phyloP scores from a whole-genome alignment of 2,329 filamentous ascomycete species.

The Colletotrichum eleusines region DNA sequence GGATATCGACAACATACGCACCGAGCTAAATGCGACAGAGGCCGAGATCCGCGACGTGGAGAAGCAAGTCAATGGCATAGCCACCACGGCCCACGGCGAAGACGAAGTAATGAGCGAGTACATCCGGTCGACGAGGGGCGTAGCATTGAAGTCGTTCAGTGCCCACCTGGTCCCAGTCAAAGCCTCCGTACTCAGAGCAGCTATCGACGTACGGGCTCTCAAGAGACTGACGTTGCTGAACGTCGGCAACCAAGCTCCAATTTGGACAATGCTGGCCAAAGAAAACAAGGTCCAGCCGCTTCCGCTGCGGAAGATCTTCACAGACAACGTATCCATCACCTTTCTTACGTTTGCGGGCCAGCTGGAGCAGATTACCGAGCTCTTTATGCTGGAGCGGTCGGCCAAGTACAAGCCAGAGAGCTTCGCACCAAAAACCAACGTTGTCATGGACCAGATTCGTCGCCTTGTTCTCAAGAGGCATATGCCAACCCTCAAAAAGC shows the following conservation, averaged over 20 bases:
- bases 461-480: constrained; percentile 70
- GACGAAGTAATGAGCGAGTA: constrained; percentile 62
- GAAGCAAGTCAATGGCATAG: constrained; percentile 41
- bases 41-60: constrained; percentile 53
- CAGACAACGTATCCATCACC: constrained; percentile 69
- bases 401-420: constrained; percentile 64
- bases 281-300: constrained; percentile 65
- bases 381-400: constrained; percentile 70
- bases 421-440: constrained; percentile 62
- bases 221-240: constrained; percentile 71
- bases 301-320: constrained; percentile 69
- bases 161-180: constrained; percentile 72
- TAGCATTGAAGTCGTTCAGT: constrained; percentile 66
- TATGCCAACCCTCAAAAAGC: constrained; percentile 62
- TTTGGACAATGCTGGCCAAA: constrained; percentile 69
- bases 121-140: constrained; percentile 67
- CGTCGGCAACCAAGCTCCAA: constrained; percentile 70
- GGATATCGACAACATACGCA: constrained; percentile 51
- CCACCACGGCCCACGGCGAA: constrained; percentile 39
- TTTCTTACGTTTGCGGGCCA: constrained; percentile 68
- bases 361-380: constrained; percentile 66
- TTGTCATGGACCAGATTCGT: constrained; percentile 70
- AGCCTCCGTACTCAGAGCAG: constrained; percentile 66
- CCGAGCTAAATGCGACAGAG: constrained; percentile 52
- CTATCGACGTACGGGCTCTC: constrained; percentile 69